These are phyloP conservation scores for Candida parachauliodes DNA, from an alignment of 805 yeast species.

Conservation along the genomic window DNA sequence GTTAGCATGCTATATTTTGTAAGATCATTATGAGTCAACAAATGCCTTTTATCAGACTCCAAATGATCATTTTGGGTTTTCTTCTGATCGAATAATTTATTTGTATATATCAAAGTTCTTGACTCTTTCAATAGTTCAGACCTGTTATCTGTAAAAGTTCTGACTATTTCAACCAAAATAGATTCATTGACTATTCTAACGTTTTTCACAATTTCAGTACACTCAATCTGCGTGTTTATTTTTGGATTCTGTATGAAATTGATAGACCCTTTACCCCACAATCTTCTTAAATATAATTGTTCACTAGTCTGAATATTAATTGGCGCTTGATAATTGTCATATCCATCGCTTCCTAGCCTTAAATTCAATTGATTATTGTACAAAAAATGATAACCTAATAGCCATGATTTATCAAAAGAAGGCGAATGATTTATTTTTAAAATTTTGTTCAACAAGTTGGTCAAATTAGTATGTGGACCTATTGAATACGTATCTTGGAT, in stretches of 20 bases:
- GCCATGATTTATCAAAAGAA: slow-evolving; percentile 4
- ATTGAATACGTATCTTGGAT: slow-evolving; percentile 18
- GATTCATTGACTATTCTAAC: slow-evolving; percentile 34
- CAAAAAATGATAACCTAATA: slow-evolving; percentile 59
- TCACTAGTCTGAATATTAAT: slow-evolving; percentile 12
- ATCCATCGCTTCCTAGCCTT: slow-evolving; percentile 66
- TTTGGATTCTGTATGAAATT: slow-evolving; percentile 29
- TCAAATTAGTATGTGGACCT: slow-evolving; percentile 18
- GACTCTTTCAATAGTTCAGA: slow-evolving; percentile 42
- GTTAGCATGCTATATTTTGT: slow-evolving; percentile 72
- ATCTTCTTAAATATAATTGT: slow-evolving; percentile 49
- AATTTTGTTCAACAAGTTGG: slow-evolving; percentile 13
- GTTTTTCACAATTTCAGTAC: slow-evolving; percentile 51
- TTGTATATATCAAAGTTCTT: slow-evolving; percentile 62
- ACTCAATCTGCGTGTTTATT: slow-evolving; percentile 28
- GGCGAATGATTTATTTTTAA: slow-evolving; percentile 7
- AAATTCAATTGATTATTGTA: slow-evolving; percentile 58
- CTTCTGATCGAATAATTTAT: slow-evolving; percentile 24
- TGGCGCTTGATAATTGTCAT: slow-evolving; percentile 77
- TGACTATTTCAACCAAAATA: slow-evolving; percentile 52
- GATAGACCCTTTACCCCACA: slow-evolving; percentile 79
- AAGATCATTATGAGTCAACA: slow-evolving; percentile 35
- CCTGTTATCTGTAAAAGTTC: slow-evolving; percentile 36
- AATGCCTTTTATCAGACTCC: not conserved
- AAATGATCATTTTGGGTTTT: slow-evolving; percentile 20